phyloP scores from a whole-genome alignment of 176 grass and related monocot species.

The bread wheat (Triticum aestivum) region DNA sequence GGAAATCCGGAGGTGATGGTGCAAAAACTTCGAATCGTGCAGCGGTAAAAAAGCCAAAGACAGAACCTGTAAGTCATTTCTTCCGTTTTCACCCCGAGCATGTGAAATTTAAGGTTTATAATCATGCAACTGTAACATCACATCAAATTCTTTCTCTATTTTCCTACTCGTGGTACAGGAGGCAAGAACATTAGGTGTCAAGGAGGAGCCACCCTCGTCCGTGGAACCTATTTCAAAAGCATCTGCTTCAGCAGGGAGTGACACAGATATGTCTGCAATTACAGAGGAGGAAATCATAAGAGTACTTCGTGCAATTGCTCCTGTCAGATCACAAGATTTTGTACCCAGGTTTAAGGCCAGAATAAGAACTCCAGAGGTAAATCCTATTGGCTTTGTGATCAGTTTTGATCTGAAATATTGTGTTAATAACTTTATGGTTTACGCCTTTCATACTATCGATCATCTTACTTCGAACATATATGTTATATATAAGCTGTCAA shows the following conservation, averaged over 20 bases:
- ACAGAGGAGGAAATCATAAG: conserved; percentile 80
- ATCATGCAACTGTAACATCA: background rate
- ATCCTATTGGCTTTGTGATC: conserved; percentile 18
- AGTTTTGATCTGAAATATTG: conserved; percentile 15
- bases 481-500: background rate
- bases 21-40: conserved; percentile 42
- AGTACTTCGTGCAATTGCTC: conserved; percentile 42
- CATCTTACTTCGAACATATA: background rate
- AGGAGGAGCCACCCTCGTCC: conserved; percentile 35
- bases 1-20: conserved; percentile 53
- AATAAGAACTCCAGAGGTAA: conserved; percentile 38
- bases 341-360: conserved; percentile 53
- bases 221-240: conserved; percentile 37
- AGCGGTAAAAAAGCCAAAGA: conserved; percentile 50
- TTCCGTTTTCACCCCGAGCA: background rate
- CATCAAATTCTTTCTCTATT: background rate
- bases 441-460: background rate
- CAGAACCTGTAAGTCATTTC: conserved; percentile 55
- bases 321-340: conserved; percentile 50
- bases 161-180: conserved; percentile 32
- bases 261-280: conserved; percentile 24
- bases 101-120: conserved; percentile 23
- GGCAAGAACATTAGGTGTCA: conserved; percentile 17
- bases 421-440: conserved; percentile 4
- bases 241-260: conserved; percentile 16